These are phyloP conservation scores for Lactarius quietus DNA, from an alignment of 768 basidiomycete genomes.

Conservation along the genomic window DNA sequence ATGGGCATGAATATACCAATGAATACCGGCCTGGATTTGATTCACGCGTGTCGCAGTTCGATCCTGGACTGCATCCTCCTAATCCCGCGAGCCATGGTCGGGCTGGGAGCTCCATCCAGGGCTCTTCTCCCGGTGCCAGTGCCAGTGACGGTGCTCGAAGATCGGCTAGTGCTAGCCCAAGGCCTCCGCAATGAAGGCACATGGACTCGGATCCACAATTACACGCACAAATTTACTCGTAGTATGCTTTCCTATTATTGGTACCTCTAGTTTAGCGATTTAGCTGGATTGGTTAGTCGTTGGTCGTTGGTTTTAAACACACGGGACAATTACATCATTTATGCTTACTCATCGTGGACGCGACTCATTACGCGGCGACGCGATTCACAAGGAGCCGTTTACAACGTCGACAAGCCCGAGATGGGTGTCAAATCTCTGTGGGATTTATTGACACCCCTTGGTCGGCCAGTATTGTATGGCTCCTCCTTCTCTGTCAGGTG, in stretches of 20 bases:
- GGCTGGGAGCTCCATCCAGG: slow-evolving; percentile 5
- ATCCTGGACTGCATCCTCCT: slow-evolving; percentile 18
- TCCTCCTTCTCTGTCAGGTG: background rate
- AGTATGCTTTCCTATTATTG: background rate
- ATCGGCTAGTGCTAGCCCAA: slow-evolving; percentile 17
- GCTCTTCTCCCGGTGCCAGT: slow-evolving; percentile 1
- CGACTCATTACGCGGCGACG: background rate
- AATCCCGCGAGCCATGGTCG: slow-evolving; percentile 10
- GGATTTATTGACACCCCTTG: slow-evolving; percentile 89
- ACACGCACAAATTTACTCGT: background rate
- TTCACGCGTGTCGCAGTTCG: slow-evolving; percentile 25
- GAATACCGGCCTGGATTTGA: slow-evolving; percentile 19
- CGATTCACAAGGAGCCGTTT: background rate
- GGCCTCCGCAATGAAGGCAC: slow-evolving; percentile 12
- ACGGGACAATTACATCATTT: background rate
- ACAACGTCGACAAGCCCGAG: background rate
- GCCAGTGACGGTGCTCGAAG: slow-evolving; percentile 14
- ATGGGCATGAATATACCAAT: slow-evolving; percentile 26
- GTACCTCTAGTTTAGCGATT: background rate
- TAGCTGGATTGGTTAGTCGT: background rate
- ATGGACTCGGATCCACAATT: background rate
- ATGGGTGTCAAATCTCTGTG: slow-evolving; percentile 99
- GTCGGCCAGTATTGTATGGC: slow-evolving; percentile 81
- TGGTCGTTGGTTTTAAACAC: background rate
- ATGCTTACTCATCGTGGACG: background rate